Evolutionary conservation across 2,329 filamentous ascomycete species (phyloP).

Genomic region (Aspergillus pseudoterreus): DNA sequence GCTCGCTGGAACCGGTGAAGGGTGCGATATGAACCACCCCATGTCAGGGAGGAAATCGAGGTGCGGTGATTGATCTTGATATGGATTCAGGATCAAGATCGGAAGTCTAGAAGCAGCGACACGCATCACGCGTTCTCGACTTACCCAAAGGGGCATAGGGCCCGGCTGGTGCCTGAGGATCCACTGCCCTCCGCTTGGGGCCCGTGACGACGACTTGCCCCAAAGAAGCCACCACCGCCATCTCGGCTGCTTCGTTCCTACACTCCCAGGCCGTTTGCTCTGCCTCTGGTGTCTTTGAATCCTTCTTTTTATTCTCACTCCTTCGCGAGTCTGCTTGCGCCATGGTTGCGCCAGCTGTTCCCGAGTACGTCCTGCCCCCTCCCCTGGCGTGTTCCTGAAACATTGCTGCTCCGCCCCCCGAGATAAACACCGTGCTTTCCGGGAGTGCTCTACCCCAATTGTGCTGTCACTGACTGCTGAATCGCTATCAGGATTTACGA

Average conservation of each 20-base stretch:
- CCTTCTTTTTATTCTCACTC: slow-evolving; percentile 1
- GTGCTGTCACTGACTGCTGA: slow-evolving; percentile 17
- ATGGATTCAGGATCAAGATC: neutral
- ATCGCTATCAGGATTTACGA: slow-evolving; percentile 73
- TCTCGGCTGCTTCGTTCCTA: neutral
- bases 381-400: slow-evolving; percentile 26
- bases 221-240: neutral
- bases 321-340: slow-evolving; percentile 31
- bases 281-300: neutral
- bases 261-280: neutral
- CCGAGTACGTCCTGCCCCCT: slow-evolving; percentile 57
- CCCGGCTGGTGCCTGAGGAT: slow-evolving; percentile 17
- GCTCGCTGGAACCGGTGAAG: slow-evolving; percentile 10
- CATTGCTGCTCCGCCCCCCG: slow-evolving; percentile 7
- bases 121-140: slow-evolving; percentile 14
- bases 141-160: slow-evolving; percentile 14
- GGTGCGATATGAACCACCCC: slow-evolving; percentile 8
- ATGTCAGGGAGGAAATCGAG: slow-evolving; percentile 16
- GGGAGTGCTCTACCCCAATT: slow-evolving; percentile 1
- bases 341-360: slow-evolving; percentile 72
- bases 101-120: slow-evolving; percentile 3
- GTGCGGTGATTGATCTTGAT: neutral
- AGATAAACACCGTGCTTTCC: slow-evolving; percentile 16
- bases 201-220: slow-evolving; percentile 16
- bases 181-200: slow-evolving; percentile 7